Percentiles rank a stretch among this genome's conserved stretches.
phyloP scores from a whole-genome alignment of 805 yeast species.

The Starmerella floricola region DNA sequence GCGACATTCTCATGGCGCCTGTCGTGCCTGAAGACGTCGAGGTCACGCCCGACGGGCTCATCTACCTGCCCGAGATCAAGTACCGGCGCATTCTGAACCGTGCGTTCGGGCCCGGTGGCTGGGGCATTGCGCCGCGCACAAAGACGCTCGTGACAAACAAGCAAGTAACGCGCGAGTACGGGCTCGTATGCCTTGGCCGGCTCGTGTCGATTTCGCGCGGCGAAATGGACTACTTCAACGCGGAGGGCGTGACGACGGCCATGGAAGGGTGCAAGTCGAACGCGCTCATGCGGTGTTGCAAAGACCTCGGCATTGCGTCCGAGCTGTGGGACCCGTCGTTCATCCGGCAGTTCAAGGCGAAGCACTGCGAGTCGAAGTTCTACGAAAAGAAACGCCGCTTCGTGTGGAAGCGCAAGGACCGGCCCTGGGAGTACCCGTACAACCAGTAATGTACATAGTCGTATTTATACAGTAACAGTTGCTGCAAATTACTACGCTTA shows the following conservation, averaged over 20 bases:
- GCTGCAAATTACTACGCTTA: neutral
- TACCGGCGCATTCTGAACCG: slow-evolving; percentile 77
- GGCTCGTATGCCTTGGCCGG: slow-evolving; percentile 73
- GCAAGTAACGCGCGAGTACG: slow-evolving; percentile 80
- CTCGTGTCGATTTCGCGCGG: slow-evolving; percentile 88
- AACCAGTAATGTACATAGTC: neutral
- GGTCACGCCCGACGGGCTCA: slow-evolving; percentile 87
- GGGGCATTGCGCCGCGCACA: slow-evolving; percentile 94
- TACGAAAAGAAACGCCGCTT: slow-evolving; percentile 69
- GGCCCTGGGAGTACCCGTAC: slow-evolving; percentile 75
- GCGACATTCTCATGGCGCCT: slow-evolving; percentile 48
- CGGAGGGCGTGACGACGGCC: slow-evolving; percentile 83
- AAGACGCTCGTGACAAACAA: slow-evolving; percentile 65
- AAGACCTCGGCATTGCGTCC: slow-evolving; percentile 91
- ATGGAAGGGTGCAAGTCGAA: slow-evolving; percentile 95
- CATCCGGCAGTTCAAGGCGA: slow-evolving; percentile 53
- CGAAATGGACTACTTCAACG: slow-evolving; percentile 83
- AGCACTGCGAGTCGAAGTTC: slow-evolving; percentile 66
- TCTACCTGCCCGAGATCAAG: slow-evolving; percentile 89
- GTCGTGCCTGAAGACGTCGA: slow-evolving; percentile 69
- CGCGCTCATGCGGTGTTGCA: slow-evolving; percentile 95
- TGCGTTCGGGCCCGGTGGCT: slow-evolving; percentile 97
- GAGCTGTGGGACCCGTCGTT: slow-evolving; percentile 96
- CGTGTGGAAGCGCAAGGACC: slow-evolving; percentile 83
- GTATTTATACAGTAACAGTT: neutral